Conservation (phyloP, 768 basidiomycete species). For the Mycena maculata region DNA sequence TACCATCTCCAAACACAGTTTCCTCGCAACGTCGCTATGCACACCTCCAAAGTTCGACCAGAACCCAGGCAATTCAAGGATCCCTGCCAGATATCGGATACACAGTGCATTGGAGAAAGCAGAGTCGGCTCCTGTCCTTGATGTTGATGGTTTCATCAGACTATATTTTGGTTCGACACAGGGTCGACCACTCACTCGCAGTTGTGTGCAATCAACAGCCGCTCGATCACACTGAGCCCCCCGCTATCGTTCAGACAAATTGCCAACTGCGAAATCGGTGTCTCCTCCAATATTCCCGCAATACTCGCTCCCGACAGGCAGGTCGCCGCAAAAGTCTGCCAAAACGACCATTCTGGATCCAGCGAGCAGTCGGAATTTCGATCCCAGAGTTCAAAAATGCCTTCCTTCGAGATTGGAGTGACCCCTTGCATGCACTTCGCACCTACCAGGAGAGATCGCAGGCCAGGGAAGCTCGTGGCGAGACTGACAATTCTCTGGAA, state of each 20-base stretch:
- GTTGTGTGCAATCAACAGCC: background rate
- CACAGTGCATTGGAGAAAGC: background rate
- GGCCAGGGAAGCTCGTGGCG: no score
- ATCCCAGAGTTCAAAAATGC: background rate
- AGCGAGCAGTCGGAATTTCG: background rate
- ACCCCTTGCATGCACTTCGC: no score
- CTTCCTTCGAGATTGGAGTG: background rate
- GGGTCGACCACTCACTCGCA: background rate
- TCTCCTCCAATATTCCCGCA: background rate
- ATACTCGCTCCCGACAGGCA: background rate
- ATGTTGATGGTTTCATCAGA: background rate
- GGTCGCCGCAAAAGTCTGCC: constrained; percentile 3
- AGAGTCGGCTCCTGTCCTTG: background rate
- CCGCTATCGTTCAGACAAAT: background rate
- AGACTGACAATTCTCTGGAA: no score
- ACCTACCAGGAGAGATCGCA: no score
- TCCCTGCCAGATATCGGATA: background rate
- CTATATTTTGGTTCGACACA: background rate
- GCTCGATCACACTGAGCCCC: background rate
- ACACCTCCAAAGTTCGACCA: background rate
- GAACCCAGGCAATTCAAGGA: background rate
- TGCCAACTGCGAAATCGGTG: background rate
- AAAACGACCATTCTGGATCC: background rate
- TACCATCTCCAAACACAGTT: background rate
- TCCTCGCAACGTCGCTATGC: background rate